Evolutionary conservation across 108 stramenopile genomes (phyloP), one percentile per base, ranked within the genome.

Genomic region (Cyclotella distinguenda): DNA sequence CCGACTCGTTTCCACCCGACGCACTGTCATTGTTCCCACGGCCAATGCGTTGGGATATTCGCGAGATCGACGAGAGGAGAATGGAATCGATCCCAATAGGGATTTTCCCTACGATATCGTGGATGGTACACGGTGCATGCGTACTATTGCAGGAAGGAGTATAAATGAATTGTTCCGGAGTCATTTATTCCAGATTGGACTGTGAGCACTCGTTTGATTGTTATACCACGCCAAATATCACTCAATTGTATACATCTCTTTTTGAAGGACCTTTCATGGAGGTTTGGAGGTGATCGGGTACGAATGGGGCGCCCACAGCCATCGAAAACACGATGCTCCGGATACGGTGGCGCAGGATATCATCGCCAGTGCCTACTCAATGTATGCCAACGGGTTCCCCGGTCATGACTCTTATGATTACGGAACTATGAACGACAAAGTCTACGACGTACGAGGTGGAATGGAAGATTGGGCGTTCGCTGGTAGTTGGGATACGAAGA

Each of bases 381-480:
- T 54, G 18, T 84, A 81, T 32, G 86, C 80, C 0, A 84, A 84
- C 25, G 79, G 53, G 21, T 79, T 80, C 38, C 35, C 32, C 0
- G 61, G 66, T 16, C 61, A 71, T 40, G 11, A 3, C 0, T 44
- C 65, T 0, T 88, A 91, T 57, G 83, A 82, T 11, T 70, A 64
- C 44, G 82, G 80, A 19, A 75, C 86, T 5, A 89, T 94, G 81
- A 96, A 96, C 76, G 70, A 84, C 45, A 73, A 77, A 34, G 96
- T 99, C 6, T 99, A 99, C 58, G 90, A 93, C 19, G 98, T 99
- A 21, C 43, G 86, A 18, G 98, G 97, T 28, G 96, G 96, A n/a
- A 96, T 98, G 95, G 96, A 98, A 69, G 96, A 97, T 77, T 88
- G 96, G 96, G 89, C 84, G 7, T 96, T 95, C 78, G 93, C 90